Conservation (phyloP, 441 rosid species). For the Euphorbia schlechtendalii region DNA sequence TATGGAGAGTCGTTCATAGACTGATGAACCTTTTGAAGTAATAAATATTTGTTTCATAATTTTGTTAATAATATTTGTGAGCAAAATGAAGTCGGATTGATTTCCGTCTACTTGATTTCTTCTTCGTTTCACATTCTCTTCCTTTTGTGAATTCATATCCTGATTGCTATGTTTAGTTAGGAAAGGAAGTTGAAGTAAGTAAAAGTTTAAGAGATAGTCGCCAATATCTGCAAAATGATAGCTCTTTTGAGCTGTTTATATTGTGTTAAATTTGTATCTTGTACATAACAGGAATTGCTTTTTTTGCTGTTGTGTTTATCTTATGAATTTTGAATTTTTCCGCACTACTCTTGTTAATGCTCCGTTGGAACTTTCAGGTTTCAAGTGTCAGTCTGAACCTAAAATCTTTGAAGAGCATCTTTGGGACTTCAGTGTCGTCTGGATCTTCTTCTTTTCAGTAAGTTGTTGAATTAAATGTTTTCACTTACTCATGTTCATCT, state of each 20-base stretch:
- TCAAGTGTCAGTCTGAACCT: conserved; percentile 38
- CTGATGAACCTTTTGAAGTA: not conserved
- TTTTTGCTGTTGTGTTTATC: not conserved
- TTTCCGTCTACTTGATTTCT: not conserved
- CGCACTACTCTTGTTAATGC: not conserved
- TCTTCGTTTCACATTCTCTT: not conserved
- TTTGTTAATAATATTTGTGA: not conserved
- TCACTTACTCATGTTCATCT: not conserved
- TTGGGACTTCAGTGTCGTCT: conserved; percentile 39
- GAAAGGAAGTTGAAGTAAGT: conserved; percentile 1
- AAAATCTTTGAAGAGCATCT: conserved; percentile 30
- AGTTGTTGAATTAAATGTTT: conserved; percentile 17
- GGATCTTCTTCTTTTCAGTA: conserved; percentile 50
- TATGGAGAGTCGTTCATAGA: too few relatives aligned
- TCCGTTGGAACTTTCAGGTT: conserved; percentile 31
- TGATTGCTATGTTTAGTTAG: not conserved
- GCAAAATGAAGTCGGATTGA: not conserved
- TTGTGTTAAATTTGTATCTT: not conserved
- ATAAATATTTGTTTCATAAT: not conserved
- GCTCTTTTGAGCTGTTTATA: not conserved
- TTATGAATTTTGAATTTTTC: not conserved
- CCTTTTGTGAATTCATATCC: not conserved
- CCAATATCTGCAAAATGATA: not conserved
- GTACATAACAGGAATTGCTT: not conserved
- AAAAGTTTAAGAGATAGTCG: not conserved